Evolutionary conservation across 495 filamentous ascomycete species (phyloP).

Genomic region (Parathielavia hyrcaniae): DNA sequence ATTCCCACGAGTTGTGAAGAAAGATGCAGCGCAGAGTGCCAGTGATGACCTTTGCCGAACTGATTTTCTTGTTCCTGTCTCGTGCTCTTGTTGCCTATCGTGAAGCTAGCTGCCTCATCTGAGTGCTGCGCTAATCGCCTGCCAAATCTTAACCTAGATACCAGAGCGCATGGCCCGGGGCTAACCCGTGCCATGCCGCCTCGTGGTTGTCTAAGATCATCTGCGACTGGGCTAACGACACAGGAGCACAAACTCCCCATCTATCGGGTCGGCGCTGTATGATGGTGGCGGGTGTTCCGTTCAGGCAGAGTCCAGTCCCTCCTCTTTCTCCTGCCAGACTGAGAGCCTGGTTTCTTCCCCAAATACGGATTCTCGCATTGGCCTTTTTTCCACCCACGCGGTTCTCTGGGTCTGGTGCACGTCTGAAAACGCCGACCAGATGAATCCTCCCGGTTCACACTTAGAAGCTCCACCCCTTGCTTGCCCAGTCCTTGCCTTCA

Average conservation of each 20-base stretch:
- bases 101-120: slow-evolving; percentile 48
- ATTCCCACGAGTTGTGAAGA: slow-evolving; percentile 31
- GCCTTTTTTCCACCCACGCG: slow-evolving; percentile 11
- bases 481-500: slow-evolving; percentile 10
- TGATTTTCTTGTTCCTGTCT: slow-evolving; percentile 43
- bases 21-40: slow-evolving; percentile 32
- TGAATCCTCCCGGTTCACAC: not conserved
- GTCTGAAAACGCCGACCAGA: not conserved
- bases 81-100: slow-evolving; percentile 55
- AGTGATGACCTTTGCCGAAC: slow-evolving; percentile 31
- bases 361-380: slow-evolving; percentile 12
- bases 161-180: slow-evolving; percentile 11
- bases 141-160: slow-evolving; percentile 37
- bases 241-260: slow-evolving; percentile 34
- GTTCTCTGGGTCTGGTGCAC: not conserved
- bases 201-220: slow-evolving; percentile 41
- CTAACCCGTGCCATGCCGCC: slow-evolving; percentile 26
- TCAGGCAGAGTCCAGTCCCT: slow-evolving; percentile 18
- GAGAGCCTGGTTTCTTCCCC: slow-evolving; percentile 6
- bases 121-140: slow-evolving; percentile 46
- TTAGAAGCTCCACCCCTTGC: slow-evolving; percentile 7
- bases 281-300: slow-evolving; percentile 1
- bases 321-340: slow-evolving; percentile 23
- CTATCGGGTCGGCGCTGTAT: slow-evolving; percentile 18
- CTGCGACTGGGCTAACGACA: slow-evolving; percentile 43